These are phyloP conservation scores for Tuber aestivum DNA, from an alignment of 495 filamentous ascomycete genomes.

Conservation along the genomic window DNA sequence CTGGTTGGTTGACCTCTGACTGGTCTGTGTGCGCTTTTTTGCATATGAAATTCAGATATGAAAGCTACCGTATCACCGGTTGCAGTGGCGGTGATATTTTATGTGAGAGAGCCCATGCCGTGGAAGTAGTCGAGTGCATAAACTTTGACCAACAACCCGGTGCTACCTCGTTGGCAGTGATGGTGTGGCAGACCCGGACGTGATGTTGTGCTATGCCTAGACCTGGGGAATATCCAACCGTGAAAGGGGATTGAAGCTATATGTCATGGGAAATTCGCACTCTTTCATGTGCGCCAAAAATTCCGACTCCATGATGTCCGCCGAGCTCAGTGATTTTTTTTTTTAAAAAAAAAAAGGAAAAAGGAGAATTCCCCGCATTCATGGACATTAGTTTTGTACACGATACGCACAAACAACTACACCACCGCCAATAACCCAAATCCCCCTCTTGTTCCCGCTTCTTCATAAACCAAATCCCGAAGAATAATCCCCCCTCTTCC, in stretches of 20 bases:
- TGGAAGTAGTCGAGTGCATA: background rate
- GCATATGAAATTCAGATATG: background rate
- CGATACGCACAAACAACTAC: conserved; percentile 14
- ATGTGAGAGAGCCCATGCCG: background rate
- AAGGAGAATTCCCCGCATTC: background rate
- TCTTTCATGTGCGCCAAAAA: background rate
- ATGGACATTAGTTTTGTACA: background rate
- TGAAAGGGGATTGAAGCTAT: background rate
- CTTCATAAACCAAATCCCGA: background rate
- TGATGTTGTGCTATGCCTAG: background rate
- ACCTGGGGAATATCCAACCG: background rate
- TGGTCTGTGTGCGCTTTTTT: background rate
- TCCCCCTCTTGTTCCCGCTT: background rate
- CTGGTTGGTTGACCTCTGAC: background rate
- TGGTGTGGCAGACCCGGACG: background rate
- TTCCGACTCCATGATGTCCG: background rate
- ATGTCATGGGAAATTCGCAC: background rate
- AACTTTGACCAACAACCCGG: background rate
- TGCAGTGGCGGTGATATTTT: background rate
- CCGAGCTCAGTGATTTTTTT: background rate
- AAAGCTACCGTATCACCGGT: background rate
- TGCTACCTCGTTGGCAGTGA: background rate
- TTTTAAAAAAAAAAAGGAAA: background rate
- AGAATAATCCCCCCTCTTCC: background rate
- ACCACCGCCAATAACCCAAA: conserved; percentile 12